These are phyloP conservation scores for Acanthamoeba sp. DNA, from an alignment of 208 protist genomes.

Conservation along the genomic window DNA sequence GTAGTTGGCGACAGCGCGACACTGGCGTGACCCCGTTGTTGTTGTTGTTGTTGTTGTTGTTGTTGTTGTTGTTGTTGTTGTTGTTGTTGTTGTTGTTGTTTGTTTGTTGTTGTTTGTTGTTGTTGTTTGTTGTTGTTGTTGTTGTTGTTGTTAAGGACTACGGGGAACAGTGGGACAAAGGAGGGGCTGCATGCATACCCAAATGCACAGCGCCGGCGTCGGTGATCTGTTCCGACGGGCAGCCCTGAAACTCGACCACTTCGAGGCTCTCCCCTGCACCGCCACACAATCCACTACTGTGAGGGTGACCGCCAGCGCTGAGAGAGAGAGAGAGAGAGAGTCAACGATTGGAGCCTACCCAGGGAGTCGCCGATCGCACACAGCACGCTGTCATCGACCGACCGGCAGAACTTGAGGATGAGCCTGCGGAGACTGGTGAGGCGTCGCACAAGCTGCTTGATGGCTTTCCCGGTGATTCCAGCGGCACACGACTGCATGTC, in stretches of 20 bases:
- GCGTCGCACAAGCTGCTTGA: background rate
- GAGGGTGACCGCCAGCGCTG: too few relatives aligned
- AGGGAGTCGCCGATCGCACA: background rate
- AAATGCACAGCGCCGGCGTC: background rate
- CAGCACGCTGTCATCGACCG: background rate
- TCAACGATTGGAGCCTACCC: background rate
- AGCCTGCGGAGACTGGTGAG: background rate
- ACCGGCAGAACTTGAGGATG: conserved; percentile 11
- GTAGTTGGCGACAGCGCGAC: background rate
- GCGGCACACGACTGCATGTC: conserved; percentile 13
- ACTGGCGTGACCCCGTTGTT: background rate
- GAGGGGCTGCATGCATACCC: background rate
- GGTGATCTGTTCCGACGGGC: conserved; percentile 5
- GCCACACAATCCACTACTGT: background rate
- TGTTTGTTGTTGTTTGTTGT: too few relatives aligned
- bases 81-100: too few relatives aligned
- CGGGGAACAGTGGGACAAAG: too few relatives aligned
- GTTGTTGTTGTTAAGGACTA: too few relatives aligned
- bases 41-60: too few relatives aligned
- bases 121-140: too few relatives aligned
- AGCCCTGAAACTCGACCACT: conserved; percentile 24
- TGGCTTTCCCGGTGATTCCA: background rate
- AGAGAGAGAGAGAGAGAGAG: too few relatives aligned
- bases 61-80: too few relatives aligned
- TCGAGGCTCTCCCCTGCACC: background rate